These are phyloP conservation scores for Litchi chinensis DNA, from an alignment of 345 rosid genomes.

Conservation along the genomic window DNA sequence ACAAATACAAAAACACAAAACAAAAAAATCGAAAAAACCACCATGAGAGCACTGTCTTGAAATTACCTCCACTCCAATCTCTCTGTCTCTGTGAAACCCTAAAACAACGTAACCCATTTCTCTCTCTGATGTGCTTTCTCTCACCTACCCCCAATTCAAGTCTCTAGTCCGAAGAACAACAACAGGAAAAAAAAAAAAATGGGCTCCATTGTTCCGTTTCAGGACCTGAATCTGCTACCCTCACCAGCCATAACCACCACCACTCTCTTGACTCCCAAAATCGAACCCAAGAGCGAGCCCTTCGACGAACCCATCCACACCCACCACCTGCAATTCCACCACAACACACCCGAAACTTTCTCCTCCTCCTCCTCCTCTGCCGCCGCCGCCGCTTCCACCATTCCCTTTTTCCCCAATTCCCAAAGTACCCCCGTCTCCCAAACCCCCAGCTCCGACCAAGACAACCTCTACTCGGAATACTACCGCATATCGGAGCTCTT, in stretches of 20 bases:
- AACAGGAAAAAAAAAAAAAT: constrained; percentile 22
- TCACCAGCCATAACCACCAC: constrained; percentile 28
- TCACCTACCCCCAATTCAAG: neutral
- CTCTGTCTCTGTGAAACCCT: constrained; percentile 2
- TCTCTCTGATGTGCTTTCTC: neutral
- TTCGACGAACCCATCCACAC: constrained; percentile 34
- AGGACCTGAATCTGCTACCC: constrained; percentile 60
- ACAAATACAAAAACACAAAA: no score
- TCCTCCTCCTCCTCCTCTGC: no score
- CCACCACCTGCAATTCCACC: constrained; percentile 23
- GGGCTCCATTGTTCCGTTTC: constrained; percentile 59
- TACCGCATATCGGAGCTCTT: constrained; percentile 55
- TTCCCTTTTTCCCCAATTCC: constrained; percentile 29
- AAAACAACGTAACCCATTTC: neutral
- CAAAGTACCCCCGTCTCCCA: constrained; percentile 34
- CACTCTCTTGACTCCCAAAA: constrained; percentile 41
- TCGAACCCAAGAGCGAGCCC: constrained; percentile 63
- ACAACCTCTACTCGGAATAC: constrained; percentile 52
- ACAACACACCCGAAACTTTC: neutral
- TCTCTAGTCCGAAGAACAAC: neutral
- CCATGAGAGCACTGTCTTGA: neutral
- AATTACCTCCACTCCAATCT: neutral
- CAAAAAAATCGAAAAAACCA: neutral
- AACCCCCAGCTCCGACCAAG: constrained; percentile 30
- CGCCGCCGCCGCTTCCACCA: constrained; percentile 27